Evolutionary conservation across 495 filamentous ascomycete species (phyloP), one percentile per base, ranked within the genome.

Genomic region (Aspergillus olivimuriae): DNA sequence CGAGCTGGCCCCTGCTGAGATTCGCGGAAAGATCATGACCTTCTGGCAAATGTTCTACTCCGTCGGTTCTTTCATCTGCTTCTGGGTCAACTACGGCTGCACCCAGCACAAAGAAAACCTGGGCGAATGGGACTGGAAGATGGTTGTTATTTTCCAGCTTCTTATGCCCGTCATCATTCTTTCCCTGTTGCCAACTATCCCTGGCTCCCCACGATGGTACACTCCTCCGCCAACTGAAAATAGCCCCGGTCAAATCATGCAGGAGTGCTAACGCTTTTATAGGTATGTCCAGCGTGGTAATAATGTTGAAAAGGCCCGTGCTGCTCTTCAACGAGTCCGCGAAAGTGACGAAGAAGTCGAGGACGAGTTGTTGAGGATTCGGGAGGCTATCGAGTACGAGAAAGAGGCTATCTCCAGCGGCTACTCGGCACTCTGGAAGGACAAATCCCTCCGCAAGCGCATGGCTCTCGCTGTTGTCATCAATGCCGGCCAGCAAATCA

Each of bases 41-140:
- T 78, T 81, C 49, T 82, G 77, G 78, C 77, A 82, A 59, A 76
- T 80, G 62, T 81, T 81, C 59, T 82, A 81, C 63, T 74, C 68
- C 19, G 78, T 81, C 21, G 77, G 77, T 18, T 74, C 73, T 21
- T 81, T 81, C 58, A 77, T 82, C 51, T 79, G 77, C 51, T 79
- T 74, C 66, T 78, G 74, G 76, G 72, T 82, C 39, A 72, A 72
- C 48, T 82, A 75, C 47, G 76, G 68, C 4, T 73, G 74, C 61
- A 71, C 67, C 19, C 61, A 78, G 42, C 58, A 81, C 55, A 57
- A 58, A 32, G 46, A 53, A n/a, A 59, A 48, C 26, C 63, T 82
- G 11, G 76, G 75, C 7, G 68, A 82, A 43, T 81, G 78, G 77
- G 75, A 80, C 50, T 80, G 77, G 76, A 74, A 72, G 42, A 59